A percentile compares a stretch with the other conserved stretches of the same genome.
Conservation (phyloP, 2,329 filamentous ascomycete species). For the Fulvia fulva region DNA sequence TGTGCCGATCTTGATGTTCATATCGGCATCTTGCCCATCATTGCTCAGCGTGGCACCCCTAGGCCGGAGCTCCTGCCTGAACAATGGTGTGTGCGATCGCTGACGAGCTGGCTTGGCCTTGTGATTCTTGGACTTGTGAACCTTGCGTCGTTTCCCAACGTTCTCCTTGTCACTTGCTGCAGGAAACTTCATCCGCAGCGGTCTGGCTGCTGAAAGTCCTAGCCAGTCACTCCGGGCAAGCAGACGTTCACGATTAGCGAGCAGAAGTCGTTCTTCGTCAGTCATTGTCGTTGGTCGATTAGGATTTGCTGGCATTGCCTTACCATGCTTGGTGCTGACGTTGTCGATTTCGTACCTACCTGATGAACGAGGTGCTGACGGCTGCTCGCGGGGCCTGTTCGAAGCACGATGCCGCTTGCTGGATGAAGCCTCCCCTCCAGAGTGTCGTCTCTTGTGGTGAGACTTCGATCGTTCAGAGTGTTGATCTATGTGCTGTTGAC, state of each 20-base stretch:
- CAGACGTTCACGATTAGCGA: constrained; percentile 22
- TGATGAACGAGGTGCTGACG: not conserved
- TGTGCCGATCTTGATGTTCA: constrained; percentile 30
- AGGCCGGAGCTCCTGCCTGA: constrained; percentile 15
- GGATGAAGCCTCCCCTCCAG: not conserved
- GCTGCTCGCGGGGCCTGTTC: not conserved
- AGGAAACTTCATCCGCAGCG: constrained; percentile 25
- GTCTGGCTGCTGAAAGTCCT: constrained; percentile 25
- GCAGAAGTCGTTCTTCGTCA: constrained; percentile 17
- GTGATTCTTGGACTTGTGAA: constrained; percentile 13
- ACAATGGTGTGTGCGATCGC: constrained; percentile 16
- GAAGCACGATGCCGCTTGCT: not conserved
- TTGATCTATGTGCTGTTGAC: not conserved
- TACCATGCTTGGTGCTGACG: not conserved
- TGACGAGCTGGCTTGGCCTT: constrained; percentile 10
- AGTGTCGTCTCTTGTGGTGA: not conserved
- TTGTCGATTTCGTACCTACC: not conserved
- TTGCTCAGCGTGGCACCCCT: constrained; percentile 18
- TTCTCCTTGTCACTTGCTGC: constrained; percentile 18
- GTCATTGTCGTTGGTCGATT: not conserved
- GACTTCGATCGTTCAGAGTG: not conserved
- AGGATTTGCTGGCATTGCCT: not conserved
- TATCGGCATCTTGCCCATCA: constrained; percentile 16
- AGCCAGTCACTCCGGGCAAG: constrained; percentile 32
- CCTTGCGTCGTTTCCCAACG: constrained; percentile 30